phyloP scores from a whole-genome alignment of 2,329 filamentous ascomycete species.

The Talaromyces sp. region DNA sequence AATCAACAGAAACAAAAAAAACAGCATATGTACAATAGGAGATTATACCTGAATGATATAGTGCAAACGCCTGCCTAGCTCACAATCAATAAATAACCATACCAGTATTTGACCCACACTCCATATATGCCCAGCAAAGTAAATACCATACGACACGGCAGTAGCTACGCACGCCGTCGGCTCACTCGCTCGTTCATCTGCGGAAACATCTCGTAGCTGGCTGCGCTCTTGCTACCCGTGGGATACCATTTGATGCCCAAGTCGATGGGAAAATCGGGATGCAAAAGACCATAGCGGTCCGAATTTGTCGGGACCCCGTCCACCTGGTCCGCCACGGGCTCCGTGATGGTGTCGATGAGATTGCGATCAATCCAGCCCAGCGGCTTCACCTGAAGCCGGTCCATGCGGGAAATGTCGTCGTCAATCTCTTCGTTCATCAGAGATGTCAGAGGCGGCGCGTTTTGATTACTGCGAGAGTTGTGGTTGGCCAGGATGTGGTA shows the following conservation, averaged over 20 bases:
- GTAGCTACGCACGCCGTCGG: constrained; percentile 2
- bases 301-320: constrained; percentile 27
- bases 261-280: constrained; percentile 39
- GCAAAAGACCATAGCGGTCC: constrained; percentile 32
- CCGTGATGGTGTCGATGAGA: constrained; percentile 34
- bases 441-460: constrained; percentile 36
- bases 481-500: constrained; percentile 43
- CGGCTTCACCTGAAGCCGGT: constrained; percentile 32
- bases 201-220: constrained; percentile 20
- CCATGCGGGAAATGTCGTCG: constrained; percentile 39
- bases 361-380: constrained; percentile 36
- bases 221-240: constrained; percentile 16
- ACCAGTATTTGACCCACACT: background rate
- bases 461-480: constrained; percentile 37
- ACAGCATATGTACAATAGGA: background rate
- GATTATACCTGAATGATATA: background rate
- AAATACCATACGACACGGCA: background rate
- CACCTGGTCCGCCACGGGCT: constrained; percentile 23
- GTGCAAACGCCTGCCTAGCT: background rate
- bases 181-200: constrained; percentile 9
- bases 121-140: background rate
- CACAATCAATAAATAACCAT: background rate
- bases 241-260: constrained; percentile 40
- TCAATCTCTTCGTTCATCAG: constrained; percentile 44
- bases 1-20: background rate